Percentiles rank a stretch among this genome's conserved stretches.
Conservation (phyloP, 306 rosid genomes). For the Morella rubra region DNA sequence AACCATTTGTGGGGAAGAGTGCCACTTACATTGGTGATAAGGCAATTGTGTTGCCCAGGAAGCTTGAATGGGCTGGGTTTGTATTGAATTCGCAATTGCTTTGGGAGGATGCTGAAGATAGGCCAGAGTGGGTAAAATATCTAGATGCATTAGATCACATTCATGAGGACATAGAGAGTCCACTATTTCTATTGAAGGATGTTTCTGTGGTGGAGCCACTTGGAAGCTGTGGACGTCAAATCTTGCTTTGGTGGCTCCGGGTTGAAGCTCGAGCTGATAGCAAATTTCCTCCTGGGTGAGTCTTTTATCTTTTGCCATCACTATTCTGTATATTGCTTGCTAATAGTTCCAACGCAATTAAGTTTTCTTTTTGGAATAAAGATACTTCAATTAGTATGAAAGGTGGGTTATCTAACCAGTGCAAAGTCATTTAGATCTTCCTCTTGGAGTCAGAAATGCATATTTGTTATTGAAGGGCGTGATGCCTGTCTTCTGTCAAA, state of each 20-base stretch:
- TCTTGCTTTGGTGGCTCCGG: slow-evolving; percentile 94
- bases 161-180: slow-evolving; percentile 65
- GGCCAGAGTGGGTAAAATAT: slow-evolving; percentile 85
- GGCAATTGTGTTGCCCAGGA: slow-evolving; percentile 79
- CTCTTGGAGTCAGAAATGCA: not conserved
- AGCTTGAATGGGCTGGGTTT: slow-evolving; percentile 95
- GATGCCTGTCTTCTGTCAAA: slow-evolving; percentile 4
- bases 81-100: slow-evolving; percentile 84
- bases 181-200: slow-evolving; percentile 79
- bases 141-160: slow-evolving; percentile 55
- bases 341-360: slow-evolving; percentile 5
- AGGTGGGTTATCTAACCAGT: not conserved
- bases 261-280: slow-evolving; percentile 99
- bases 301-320: slow-evolving; percentile 24
- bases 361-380: slow-evolving; percentile 8
- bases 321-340: not conserved
- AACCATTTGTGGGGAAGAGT: slow-evolving; percentile 59
- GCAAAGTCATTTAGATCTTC: not conserved
- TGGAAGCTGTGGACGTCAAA: slow-evolving; percentile 92
- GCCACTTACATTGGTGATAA: slow-evolving; percentile 80
- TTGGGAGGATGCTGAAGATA: slow-evolving; percentile 75
- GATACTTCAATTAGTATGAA: not conserved
- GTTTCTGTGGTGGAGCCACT: slow-evolving; percentile 84
- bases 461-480: not conserved
- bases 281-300: slow-evolving; percentile 89